phyloP scores from a whole-genome alignment of 805 yeast species.

The Spathaspora girioi region DNA sequence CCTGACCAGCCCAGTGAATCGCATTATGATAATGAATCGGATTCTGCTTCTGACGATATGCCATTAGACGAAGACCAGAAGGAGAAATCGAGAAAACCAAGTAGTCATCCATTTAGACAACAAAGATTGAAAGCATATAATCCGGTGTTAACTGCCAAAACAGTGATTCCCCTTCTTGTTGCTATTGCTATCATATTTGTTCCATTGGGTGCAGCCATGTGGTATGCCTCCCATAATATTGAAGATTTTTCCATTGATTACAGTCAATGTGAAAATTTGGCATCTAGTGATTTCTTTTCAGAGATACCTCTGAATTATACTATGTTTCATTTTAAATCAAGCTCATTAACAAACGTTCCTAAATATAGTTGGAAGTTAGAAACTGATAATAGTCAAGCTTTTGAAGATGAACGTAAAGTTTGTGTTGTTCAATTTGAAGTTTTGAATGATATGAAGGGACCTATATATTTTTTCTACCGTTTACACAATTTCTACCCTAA shows the following conservation, averaged over 20 bases:
- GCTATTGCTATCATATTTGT: constrained; percentile 37
- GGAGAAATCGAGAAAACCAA: constrained; percentile 60
- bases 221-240: constrained; percentile 37
- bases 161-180: constrained; percentile 39
- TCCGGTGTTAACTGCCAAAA: constrained; percentile 40
- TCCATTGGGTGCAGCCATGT: constrained; percentile 46
- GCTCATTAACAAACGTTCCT: constrained; percentile 11
- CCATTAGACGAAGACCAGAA: constrained; percentile 36
- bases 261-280: constrained; percentile 36
- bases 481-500: constrained; percentile 40
- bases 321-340: constrained; percentile 31
- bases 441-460: constrained; percentile 30
- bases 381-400: constrained; percentile 38
- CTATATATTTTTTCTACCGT: constrained; percentile 41
- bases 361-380: constrained; percentile 35
- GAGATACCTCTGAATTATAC: constrained; percentile 37
- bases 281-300: constrained; percentile 28
- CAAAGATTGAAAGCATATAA: constrained; percentile 52
- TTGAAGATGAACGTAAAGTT: constrained; percentile 49
- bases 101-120: constrained; percentile 55
- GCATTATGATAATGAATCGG: constrained; percentile 37
- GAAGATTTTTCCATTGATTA: constrained; percentile 41
- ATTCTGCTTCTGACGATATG: constrained; percentile 39
- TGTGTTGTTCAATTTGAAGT: constrained; percentile 38
- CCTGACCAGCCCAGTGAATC: neutral